Percentiles rank a stretch among this genome's conserved stretches.
Evolutionary conservation across 1,284 basidiomycete species (phyloP).

Genomic region (Coniferiporia weirii): DNA sequence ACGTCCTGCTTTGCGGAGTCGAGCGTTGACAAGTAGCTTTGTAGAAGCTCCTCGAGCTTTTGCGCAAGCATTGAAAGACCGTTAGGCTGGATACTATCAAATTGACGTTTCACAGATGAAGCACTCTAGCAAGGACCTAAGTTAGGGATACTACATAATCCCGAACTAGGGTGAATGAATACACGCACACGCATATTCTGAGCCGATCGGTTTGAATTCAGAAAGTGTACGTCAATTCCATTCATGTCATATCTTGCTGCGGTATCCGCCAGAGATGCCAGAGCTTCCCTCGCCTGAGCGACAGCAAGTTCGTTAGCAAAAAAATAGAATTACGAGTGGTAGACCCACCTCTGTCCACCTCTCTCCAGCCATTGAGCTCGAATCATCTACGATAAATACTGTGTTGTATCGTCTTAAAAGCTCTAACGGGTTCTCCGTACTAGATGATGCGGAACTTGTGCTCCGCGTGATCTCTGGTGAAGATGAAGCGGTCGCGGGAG

Average conservation of each 20-base stretch:
- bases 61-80: conserved; percentile 47
- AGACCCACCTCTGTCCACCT: conserved; percentile 44
- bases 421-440: conserved; percentile 16
- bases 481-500: conserved; percentile 2
- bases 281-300: conserved; percentile 36
- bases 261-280: conserved; percentile 37
- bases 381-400: conserved; percentile 54
- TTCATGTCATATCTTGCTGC: conserved; percentile 41
- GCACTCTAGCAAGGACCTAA: conserved; percentile 24
- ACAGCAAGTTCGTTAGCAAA: conserved; percentile 11
- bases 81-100: conserved; percentile 37
- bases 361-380: conserved; percentile 44
- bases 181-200: conserved; percentile 33
- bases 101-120: conserved; percentile 34
- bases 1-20: conserved; percentile 32
- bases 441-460: neutral
- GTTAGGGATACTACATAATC: neutral
- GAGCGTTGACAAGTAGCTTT: conserved; percentile 40
- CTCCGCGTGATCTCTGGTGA: neutral
- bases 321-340: neutral
- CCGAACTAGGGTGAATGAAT: neutral
- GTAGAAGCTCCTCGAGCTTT: conserved; percentile 41
- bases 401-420: conserved; percentile 43
- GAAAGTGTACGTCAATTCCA: conserved; percentile 48
- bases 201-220: conserved; percentile 33